A percentile compares a stretch with the other conserved stretches of the same genome.
Conservation (phyloP, 176 grass and related monocot species). For the Poa pratensis region DNA sequence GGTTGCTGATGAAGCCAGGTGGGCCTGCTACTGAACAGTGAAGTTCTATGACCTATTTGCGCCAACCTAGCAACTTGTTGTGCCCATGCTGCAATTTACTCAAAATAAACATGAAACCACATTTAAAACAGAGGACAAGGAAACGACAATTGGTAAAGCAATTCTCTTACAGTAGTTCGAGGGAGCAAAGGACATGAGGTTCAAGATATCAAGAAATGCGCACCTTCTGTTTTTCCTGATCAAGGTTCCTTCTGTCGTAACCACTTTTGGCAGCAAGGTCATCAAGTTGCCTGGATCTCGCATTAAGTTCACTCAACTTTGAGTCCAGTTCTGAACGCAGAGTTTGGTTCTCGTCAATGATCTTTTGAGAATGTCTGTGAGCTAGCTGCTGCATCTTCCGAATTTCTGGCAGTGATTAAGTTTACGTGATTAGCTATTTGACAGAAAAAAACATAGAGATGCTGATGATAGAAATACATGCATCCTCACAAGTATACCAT, state of each 20-base stretch:
- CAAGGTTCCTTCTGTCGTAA: slow-evolving; percentile 8
- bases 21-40: background rate
- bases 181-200: background rate
- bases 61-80: background rate
- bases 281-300: slow-evolving; percentile 20
- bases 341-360: slow-evolving; percentile 18
- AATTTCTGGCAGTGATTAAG: slow-evolving; percentile 21
- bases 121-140: background rate
- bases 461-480: slow-evolving; percentile 8
- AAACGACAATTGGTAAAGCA: background rate
- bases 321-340: slow-evolving; percentile 26
- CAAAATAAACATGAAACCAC: background rate
- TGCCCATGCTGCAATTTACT: background rate
- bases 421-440: background rate
- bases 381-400: slow-evolving; percentile 36
- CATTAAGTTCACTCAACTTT: slow-evolving; percentile 29
- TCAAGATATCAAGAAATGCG: background rate
- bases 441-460: background rate
- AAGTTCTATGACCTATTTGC: background rate
- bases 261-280: slow-evolving; percentile 6
- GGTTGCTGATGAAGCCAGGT: background rate
- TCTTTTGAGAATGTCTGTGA: slow-evolving; percentile 18
- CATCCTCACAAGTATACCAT: background rate
- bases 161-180: background rate
- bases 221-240: slow-evolving; percentile 26